phyloP scores from a whole-genome alignment of 345 rosid species.

The Rhizophora apiculata region DNA sequence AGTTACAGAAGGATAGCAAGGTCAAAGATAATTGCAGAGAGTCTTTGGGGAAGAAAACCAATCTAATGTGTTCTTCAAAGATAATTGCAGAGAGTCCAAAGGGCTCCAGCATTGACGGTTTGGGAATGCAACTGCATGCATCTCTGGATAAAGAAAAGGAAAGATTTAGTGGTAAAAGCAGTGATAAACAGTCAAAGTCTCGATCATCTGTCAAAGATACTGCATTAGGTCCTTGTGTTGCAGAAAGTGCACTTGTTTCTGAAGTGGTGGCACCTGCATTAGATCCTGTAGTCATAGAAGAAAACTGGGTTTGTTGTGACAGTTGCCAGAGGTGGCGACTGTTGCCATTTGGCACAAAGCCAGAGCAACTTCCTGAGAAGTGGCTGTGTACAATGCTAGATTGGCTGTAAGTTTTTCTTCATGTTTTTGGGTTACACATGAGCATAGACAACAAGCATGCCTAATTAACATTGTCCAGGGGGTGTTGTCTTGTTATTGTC shows the following conservation, averaged over 20 bases:
- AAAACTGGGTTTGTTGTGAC: conserved; percentile 65
- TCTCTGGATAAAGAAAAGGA: conserved; percentile 30
- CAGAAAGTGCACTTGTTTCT: conserved; percentile 30
- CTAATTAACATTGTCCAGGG: too few species aligned
- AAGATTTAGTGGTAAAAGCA: conserved; percentile 25
- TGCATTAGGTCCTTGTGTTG: conserved; percentile 17
- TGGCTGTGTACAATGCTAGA: conserved; percentile 76
- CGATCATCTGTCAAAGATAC: conserved; percentile 28
- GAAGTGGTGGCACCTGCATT: conserved; percentile 30
- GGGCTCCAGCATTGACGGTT: conserved; percentile 18
- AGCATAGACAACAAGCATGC: background rate
- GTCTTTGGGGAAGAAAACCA: conserved; percentile 16
- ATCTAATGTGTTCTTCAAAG: conserved; percentile 7
- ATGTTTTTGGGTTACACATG: background rate
- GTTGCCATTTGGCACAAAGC: conserved; percentile 44
- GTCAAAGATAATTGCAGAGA: conserved; percentile 23
- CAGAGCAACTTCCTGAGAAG: conserved; percentile 60
- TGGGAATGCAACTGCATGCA: conserved; percentile 23
- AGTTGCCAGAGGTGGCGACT: conserved; percentile 68
- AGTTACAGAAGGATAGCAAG: conserved; percentile 36
- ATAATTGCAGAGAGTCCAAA: conserved; percentile 26
- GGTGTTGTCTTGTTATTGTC: background rate
- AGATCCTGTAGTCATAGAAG: conserved; percentile 28
- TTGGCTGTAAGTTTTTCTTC: conserved; percentile 70
- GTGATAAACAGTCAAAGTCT: conserved; percentile 25